phyloP scores from a whole-genome alignment of 352 stramenopile genomes.

The Plasmopara halstedii region DNA sequence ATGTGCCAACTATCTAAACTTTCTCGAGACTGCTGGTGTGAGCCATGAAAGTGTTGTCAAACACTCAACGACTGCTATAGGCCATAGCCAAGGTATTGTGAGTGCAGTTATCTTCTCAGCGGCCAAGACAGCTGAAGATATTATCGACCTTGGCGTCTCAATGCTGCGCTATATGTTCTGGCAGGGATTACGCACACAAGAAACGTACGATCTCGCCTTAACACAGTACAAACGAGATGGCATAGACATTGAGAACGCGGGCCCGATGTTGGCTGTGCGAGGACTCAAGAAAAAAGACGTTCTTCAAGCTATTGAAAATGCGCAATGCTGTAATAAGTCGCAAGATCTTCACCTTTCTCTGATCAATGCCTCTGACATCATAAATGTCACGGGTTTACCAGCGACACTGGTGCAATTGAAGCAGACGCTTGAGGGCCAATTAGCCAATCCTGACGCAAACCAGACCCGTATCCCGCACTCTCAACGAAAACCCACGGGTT shows the following conservation, averaged over 20 bases:
- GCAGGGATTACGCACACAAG: slow-evolving; percentile 68
- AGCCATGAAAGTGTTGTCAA: slow-evolving; percentile 53
- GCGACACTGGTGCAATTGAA: slow-evolving; percentile 47
- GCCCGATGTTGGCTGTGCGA: slow-evolving; percentile 67
- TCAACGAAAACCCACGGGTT: slow-evolving; percentile 60
- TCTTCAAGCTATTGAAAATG: slow-evolving; percentile 41
- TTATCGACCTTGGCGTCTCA: slow-evolving; percentile 32
- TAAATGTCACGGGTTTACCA: slow-evolving; percentile 67
- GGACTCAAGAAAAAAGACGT: slow-evolving; percentile 53
- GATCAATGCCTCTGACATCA: slow-evolving; percentile 46
- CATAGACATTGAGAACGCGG: slow-evolving; percentile 24
- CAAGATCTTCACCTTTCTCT: slow-evolving; percentile 66
- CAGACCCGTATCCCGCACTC: slow-evolving; percentile 78
- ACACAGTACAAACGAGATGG: slow-evolving; percentile 23
- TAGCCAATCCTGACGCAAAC: slow-evolving; percentile 45
- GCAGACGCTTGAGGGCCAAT: slow-evolving; percentile 33
- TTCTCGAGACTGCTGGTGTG: slow-evolving; percentile 42
- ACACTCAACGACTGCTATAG: slow-evolving; percentile 34
- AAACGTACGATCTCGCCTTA: slow-evolving; percentile 31
- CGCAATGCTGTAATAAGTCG: slow-evolving; percentile 33
- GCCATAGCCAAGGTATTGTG: slow-evolving; percentile 78
- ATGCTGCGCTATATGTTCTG: slow-evolving; percentile 78
- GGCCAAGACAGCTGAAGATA: slow-evolving; percentile 44
- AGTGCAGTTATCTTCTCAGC: slow-evolving; percentile 58
- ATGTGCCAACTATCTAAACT: slow-evolving; percentile 66